These are phyloP conservation scores for Geopyxis carbonaria DNA, from an alignment of 495 filamentous ascomycete species.

Conservation along the genomic window DNA sequence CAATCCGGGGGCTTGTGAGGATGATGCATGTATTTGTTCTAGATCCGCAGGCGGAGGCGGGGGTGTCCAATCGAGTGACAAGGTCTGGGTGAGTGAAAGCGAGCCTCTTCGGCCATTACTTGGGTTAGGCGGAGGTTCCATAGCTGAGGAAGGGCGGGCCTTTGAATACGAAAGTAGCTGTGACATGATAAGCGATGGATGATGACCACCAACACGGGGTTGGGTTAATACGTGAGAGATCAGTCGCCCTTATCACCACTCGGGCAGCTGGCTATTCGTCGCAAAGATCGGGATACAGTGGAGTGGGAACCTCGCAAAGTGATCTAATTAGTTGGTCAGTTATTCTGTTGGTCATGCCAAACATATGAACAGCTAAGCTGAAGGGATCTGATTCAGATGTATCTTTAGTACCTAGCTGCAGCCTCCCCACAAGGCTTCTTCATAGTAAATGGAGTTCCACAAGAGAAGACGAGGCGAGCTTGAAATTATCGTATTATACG, in stretches of 20 bases:
- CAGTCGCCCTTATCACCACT: background rate
- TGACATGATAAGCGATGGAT: constrained; percentile 13
- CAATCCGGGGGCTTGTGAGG: constrained; percentile 21
- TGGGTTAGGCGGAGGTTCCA: background rate
- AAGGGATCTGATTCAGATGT: too few relatives aligned
- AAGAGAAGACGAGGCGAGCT: too few relatives aligned
- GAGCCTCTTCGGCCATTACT: constrained; percentile 18
- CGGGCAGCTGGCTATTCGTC: too few relatives aligned
- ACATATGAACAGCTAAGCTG: too few relatives aligned
- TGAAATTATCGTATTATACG: too few relatives aligned
- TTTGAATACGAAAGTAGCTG: background rate
- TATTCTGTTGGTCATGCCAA: too few relatives aligned
- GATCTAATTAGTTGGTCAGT: too few relatives aligned
- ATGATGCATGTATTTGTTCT: constrained; percentile 25
- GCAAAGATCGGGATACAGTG: too few relatives aligned
- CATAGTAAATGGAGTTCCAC: too few relatives aligned
- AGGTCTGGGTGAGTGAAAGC: constrained; percentile 22
- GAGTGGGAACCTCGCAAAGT: too few relatives aligned
- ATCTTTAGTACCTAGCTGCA: too few relatives aligned
- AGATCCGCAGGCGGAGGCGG: constrained; percentile 21
- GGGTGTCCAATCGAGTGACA: constrained; percentile 19
- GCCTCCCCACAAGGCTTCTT: too few relatives aligned
- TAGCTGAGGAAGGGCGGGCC: background rate
- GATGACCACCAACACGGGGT: constrained; percentile 5
- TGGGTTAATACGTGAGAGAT: background rate